These are phyloP conservation scores for Acanthamoeba rhysodes DNA, from an alignment of 208 protist species.

Conservation along the genomic window DNA sequence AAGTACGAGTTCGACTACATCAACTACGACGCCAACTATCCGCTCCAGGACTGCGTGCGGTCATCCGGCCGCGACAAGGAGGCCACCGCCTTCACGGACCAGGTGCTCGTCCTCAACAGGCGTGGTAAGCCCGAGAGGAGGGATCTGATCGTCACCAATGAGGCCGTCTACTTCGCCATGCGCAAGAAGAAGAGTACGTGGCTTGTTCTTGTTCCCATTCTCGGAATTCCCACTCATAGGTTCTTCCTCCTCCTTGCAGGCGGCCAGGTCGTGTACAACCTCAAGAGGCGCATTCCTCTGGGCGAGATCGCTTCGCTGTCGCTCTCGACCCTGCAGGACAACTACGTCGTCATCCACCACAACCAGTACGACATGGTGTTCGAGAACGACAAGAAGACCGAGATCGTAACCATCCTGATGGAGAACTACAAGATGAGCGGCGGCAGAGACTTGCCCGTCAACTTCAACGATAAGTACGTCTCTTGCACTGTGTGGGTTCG, in stretches of 20 bases:
- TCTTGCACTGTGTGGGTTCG: not conserved
- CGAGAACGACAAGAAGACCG: slow-evolving; percentile 90
- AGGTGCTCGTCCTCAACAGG: slow-evolving; percentile 78
- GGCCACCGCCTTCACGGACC: slow-evolving; percentile 80
- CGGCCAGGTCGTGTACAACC: slow-evolving; percentile 9
- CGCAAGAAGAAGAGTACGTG: slow-evolving; percentile 38
- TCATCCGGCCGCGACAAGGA: slow-evolving; percentile 77
- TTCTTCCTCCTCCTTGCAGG: not conserved
- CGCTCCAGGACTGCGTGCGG: slow-evolving; percentile 75
- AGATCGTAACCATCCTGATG: slow-evolving; percentile 85
- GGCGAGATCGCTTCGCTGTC: slow-evolving; percentile 70
- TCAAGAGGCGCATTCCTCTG: slow-evolving; percentile 77
- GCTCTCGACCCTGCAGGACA: slow-evolving; percentile 77
- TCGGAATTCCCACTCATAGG: not conserved
- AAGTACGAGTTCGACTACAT: slow-evolving; percentile 89
- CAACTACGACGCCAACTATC: slow-evolving; percentile 86
- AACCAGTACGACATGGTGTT: slow-evolving; percentile 87
- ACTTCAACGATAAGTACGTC: slow-evolving; percentile 79
- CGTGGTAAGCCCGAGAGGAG: slow-evolving; percentile 72
- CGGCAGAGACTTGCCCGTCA: slow-evolving; percentile 76
- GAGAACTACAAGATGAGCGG: slow-evolving; percentile 82
- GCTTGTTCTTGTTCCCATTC: not conserved
- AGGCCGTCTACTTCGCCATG: slow-evolving; percentile 80
- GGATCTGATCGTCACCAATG: slow-evolving; percentile 79
- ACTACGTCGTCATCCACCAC: slow-evolving; percentile 82